phyloP scores from a whole-genome alignment of 2,329 filamentous ascomycete species.

The Lasiodiplodia theobromae region DNA sequence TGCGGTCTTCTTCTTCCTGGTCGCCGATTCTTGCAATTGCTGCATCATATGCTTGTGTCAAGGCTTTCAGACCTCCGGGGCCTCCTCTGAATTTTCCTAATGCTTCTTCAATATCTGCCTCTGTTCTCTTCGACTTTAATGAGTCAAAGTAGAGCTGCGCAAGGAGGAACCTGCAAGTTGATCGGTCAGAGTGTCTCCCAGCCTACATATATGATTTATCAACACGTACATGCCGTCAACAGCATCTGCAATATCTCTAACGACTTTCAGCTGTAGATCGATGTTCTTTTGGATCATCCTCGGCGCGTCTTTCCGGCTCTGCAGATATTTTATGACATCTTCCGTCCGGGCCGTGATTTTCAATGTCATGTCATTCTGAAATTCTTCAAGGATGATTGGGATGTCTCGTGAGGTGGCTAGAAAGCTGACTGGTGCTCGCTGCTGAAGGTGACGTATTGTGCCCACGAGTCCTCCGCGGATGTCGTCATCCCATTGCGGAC shows the following conservation, averaged over 20 bases:
- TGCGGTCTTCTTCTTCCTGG: background rate
- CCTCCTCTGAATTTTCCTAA: background rate
- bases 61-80: background rate
- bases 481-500: background rate
- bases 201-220: background rate
- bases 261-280: background rate
- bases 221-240: background rate
- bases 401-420: background rate
- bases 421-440: background rate
- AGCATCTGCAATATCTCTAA: background rate
- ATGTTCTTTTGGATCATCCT: background rate
- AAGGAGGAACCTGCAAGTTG: background rate
- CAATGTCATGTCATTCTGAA: background rate
- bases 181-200: background rate
- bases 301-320: background rate
- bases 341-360: background rate
- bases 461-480: background rate
- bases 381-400: background rate
- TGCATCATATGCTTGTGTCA: background rate
- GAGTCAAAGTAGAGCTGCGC: background rate
- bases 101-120: background rate
- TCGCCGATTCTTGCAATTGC: background rate
- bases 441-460: background rate
- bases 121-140: background rate
- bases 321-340: background rate